phyloP scores from a whole-genome alignment of 768 basidiomycete genomes.

The Suillus bovinus region DNA sequence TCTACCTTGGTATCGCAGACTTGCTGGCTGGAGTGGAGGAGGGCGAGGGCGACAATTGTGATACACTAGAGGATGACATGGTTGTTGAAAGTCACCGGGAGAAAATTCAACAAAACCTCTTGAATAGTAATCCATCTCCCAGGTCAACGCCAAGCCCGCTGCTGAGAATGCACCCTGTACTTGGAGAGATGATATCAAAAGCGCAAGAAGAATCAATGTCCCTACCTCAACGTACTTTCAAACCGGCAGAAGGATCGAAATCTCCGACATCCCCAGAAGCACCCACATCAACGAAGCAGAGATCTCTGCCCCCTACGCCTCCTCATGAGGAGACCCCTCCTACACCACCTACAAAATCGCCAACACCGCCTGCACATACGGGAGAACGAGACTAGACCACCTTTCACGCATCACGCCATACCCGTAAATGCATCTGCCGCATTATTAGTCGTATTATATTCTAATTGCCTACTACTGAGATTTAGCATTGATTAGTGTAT shows the following conservation, averaged over 20 bases:
- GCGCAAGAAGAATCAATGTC: neutral
- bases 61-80: neutral
- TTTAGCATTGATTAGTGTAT: neutral
- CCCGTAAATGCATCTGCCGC: constrained; percentile 3
- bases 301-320: neutral
- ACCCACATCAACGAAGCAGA: neutral
- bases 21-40: constrained; percentile 79
- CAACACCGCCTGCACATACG: neutral
- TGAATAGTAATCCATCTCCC: neutral
- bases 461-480: neutral
- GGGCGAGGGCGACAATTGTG: constrained; percentile 38
- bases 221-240: neutral
- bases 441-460: constrained; percentile 1
- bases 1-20: constrained; percentile 84
- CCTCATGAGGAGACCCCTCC: neutral
- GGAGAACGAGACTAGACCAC: neutral
- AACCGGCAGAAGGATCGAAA: neutral
- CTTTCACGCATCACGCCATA: neutral
- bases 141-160: neutral
- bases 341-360: neutral
- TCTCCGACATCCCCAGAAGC: neutral
- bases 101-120: neutral
- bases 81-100: constrained; percentile 1
- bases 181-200: constrained; percentile 6
- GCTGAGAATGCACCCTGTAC: constrained; percentile 3